Evolutionary conservation across 306 rosid species (phyloP), one percentile per base, ranked within the genome.

Genomic region (Castanospermum australe): DNA sequence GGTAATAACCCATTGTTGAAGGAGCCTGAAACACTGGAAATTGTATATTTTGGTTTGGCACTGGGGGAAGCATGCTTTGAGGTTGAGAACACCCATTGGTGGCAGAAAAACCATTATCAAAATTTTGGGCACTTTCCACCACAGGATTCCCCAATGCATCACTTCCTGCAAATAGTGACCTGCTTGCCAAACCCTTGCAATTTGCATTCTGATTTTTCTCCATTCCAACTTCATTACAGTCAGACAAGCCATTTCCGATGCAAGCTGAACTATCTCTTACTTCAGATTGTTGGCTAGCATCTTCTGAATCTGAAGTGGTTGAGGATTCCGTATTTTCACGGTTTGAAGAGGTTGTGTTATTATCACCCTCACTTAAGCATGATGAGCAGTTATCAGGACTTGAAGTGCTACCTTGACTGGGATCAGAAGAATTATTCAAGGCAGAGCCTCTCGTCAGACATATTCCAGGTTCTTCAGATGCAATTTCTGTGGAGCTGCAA

Each of bases 1-100:
- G 94, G 79, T 90, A 96, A 89, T 85, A 96, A 80, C 91, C 88
- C 91, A 92, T 65, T 56, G 97, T 47, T 20, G 97, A 87, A 48
- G 97, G 89, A 85, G 87, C 85, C 56, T 89, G 99, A 75, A 89
- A 91, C 63, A 87, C 81, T 1, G 98, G 94, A 84, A 75, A 93
- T 71, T 87, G 98, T 45, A 91, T 64, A 72, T 85, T 91, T 54
- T 84, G 96, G 78, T 82, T 91, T 24, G 87, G 87, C 81, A 80
- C 66, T 0, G 89, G 83, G 2, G 93, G 83, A 84, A 88, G 82
- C 79, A 80, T 66, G 76, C 83, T 77, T 79, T 87, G 98, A 83
- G 86, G 91, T 77, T 91, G 91, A 20, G 93, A 87, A 72, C 83
- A 88, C 83, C 82, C n/a, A 66, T 66, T 88, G 71, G 82, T 67